Evolutionary conservation across 2,329 filamentous ascomycete species (phyloP).

Genomic region (Ophiostoma sp.): DNA sequence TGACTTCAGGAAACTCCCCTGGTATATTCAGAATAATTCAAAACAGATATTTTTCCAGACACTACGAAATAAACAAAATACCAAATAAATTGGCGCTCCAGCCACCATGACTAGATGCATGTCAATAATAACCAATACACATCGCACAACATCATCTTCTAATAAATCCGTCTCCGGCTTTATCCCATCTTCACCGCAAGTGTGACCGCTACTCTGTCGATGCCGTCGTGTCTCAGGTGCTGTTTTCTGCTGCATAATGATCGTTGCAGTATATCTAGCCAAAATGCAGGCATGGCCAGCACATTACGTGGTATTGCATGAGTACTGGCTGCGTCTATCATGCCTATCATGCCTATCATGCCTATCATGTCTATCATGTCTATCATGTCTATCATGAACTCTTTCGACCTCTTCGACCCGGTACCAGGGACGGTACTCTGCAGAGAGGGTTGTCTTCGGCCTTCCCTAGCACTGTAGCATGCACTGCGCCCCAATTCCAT

Average conservation of each 20-base stretch:
- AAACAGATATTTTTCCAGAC: too few species aligned
- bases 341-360: neutral
- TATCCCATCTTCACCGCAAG: slow-evolving; percentile 8
- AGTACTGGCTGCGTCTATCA: neutral
- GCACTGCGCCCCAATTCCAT: neutral
- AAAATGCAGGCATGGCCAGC: neutral
- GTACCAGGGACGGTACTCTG: neutral
- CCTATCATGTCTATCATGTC: neutral
- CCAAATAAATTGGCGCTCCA: too few species aligned
- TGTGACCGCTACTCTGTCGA: slow-evolving; percentile 11
- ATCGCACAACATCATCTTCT: too few species aligned
- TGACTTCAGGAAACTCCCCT: too few species aligned
- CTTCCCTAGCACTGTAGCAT: neutral
- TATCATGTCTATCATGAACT: neutral
- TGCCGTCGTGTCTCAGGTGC: slow-evolving; percentile 6
- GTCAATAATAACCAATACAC: too few species aligned
- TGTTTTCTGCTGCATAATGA: neutral
- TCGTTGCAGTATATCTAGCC: too few species aligned
- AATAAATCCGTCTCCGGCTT: neutral
- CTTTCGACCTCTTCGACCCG: too few species aligned
- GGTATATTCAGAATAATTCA: too few species aligned
- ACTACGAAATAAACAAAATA: too few species aligned
- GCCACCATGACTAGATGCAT: too few species aligned
- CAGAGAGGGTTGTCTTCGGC: neutral
- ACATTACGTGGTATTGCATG: neutral